Evolutionary conservation across 352 stramenopile species (phyloP).

Genomic region (Pythium phragmiticola): DNA sequence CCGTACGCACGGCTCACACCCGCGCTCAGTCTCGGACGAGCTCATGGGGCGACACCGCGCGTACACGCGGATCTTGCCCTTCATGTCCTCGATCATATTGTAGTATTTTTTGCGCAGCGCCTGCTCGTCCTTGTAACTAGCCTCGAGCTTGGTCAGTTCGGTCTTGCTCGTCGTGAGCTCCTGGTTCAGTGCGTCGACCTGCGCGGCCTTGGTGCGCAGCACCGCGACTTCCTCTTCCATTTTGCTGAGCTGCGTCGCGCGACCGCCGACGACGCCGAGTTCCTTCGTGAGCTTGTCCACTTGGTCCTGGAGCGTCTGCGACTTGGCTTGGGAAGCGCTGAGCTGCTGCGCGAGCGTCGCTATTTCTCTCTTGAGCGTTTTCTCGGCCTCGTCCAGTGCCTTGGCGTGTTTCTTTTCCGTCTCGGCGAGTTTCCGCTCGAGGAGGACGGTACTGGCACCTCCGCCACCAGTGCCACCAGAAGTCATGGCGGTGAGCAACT

Average conservation of each 20-base stretch:
- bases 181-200: conserved; percentile 45
- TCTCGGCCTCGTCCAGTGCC: conserved; percentile 67
- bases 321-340: conserved; percentile 41
- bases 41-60: conserved; percentile 91
- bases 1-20: conserved; percentile 59
- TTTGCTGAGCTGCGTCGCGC: conserved; percentile 50
- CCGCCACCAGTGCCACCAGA: conserved; percentile 15
- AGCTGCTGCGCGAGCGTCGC: conserved; percentile 48
- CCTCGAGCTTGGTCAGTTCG: conserved; percentile 54
- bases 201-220: conserved; percentile 48
- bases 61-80: conserved; percentile 94
- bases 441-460: conserved; percentile 24
- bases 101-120: conserved; percentile 93
- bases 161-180: conserved; percentile 40
- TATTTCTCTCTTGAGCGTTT: conserved; percentile 48
- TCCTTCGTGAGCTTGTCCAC: conserved; percentile 47
- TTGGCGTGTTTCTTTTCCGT: conserved; percentile 82
- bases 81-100: conserved; percentile 96
- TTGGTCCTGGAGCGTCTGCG: conserved; percentile 48
- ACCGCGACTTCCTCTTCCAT: conserved; percentile 59
- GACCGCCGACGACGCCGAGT: conserved; percentile 42
- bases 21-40: conserved; percentile 77
- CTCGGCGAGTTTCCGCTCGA: conserved; percentile 65
- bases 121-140: conserved; percentile 87
- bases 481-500: conserved; percentile 17